Evolutionary conservation across 176 grass and related monocot genomes (phyloP), one percentile per base, ranked within the genome.

Genomic region (Raddia guianensis): DNA sequence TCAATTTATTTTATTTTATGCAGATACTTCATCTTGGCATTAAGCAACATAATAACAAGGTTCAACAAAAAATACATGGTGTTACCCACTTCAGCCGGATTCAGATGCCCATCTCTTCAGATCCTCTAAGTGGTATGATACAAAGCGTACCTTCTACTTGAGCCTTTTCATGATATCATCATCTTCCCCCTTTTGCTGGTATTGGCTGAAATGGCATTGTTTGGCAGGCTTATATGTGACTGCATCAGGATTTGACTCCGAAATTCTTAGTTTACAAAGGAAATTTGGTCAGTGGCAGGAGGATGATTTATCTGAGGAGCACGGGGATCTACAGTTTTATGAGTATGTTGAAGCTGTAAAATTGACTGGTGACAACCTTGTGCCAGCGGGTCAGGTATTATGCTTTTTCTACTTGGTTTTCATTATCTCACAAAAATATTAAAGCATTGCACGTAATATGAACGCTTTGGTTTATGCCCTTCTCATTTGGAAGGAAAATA

Each of bases 201-300:
- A n/a, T 76, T 77, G 60, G 65, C 75, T 86, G 55, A 82, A 84
- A 61, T 53, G 12, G 61, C 45, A 74, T 69, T 45, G n/a, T 54
- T 85, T 82, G 76, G 58, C 82, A 98, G 96, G 92, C 44, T 86
- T 98, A 75, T 98, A 98, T 78, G 68, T 90, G 63, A 89, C 86
- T 9, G 76, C 90, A 51, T 91, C 87, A 85, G 96, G 90, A 70
- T 82, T 93, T 72, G 89, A 89, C 71, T 91, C 96, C 48, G 93
- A 93, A 84, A 80, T 93, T 61, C 86, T 98, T 73, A 87, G 85
- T 89, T 92, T 98, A 78, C 88, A 90, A 85, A 81, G 82, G 43
- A 98, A 98, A 68, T 98, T 93, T 79, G 96, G 96, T 82, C 90
- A 95, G 53, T 98, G 96, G 96, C 80, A 63, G 65, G 92, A 94